phyloP scores from a whole-genome alignment of 768 basidiomycete species.

The Pleurotus platypus region DNA sequence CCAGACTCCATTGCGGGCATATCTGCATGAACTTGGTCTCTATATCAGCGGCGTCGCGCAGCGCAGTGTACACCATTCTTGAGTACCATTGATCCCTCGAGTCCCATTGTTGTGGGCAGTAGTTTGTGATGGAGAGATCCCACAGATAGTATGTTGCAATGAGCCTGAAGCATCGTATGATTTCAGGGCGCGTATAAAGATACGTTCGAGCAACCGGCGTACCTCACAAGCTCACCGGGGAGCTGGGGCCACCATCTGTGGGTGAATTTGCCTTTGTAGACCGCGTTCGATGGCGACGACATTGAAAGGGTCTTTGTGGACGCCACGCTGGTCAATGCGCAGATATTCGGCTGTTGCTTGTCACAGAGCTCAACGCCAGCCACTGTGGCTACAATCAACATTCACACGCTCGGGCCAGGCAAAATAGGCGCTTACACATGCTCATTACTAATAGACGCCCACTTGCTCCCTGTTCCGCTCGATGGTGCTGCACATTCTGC shows the following conservation, averaged over 20 bases:
- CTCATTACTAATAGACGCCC: no score
- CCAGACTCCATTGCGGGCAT: slow-evolving; percentile 55
- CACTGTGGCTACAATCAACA: no score
- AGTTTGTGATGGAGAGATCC: slow-evolving; percentile 37
- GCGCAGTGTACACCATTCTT: slow-evolving; percentile 55
- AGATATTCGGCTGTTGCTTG: slow-evolving; percentile 13
- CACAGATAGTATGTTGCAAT: slow-evolving; percentile 59
- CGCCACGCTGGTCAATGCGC: slow-evolving; percentile 38
- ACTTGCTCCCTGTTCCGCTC: no score
- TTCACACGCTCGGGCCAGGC: no score
- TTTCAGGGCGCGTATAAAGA: slow-evolving; percentile 15
- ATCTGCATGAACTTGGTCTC: slow-evolving; percentile 59
- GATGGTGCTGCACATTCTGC: slow-evolving; percentile 56
- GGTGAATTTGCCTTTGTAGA: slow-evolving; percentile 58
- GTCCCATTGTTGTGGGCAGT: slow-evolving; percentile 49
- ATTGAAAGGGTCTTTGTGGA: neutral
- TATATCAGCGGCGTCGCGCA: slow-evolving; percentile 60
- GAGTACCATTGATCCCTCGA: slow-evolving; percentile 53
- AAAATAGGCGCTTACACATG: no score
- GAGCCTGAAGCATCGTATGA: slow-evolving; percentile 29
- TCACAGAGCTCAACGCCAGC: no score
- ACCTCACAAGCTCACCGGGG: slow-evolving; percentile 61
- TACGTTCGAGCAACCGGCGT: neutral
- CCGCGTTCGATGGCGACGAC: slow-evolving; percentile 21
- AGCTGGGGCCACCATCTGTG: slow-evolving; percentile 60